Percentiles rank a stretch among this genome's conserved stretches.
Conservation (phyloP, 163 green algal genomes). For the Picocystis sp. region DNA sequence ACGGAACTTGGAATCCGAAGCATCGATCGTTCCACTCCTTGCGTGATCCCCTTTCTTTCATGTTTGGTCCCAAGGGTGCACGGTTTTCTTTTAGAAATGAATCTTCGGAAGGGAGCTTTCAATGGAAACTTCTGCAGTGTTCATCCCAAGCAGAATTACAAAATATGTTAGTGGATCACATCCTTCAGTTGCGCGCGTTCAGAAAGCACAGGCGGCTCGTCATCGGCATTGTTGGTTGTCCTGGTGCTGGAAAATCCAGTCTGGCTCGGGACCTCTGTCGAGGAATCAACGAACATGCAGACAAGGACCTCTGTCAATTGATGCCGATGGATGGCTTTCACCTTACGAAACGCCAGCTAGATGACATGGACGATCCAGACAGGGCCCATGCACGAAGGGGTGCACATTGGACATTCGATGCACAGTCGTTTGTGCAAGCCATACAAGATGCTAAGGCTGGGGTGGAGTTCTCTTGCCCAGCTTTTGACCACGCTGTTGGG, state of each 20-base stretch:
- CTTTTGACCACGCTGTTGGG: constrained; percentile 57
- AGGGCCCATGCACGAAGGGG: constrained; percentile 42
- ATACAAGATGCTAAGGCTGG: constrained; percentile 9
- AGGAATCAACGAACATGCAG: constrained; percentile 13
- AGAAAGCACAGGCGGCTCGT: too few relatives aligned
- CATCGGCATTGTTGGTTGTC: constrained; percentile 47
- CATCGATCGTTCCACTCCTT: too few relatives aligned
- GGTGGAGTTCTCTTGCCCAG: constrained; percentile 17
- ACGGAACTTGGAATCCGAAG: too few relatives aligned
- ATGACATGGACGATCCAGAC: constrained; percentile 45
- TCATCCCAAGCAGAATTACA: too few relatives aligned
- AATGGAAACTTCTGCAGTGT: too few relatives aligned
- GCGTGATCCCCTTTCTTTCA: too few relatives aligned
- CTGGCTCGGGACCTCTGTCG: constrained; percentile 23
- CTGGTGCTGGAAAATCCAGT: constrained; percentile 51
- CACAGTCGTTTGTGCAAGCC: constrained; percentile 29
- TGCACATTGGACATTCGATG: constrained; percentile 69
- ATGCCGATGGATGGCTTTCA: constrained; percentile 67
- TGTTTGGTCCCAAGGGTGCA: too few relatives aligned
- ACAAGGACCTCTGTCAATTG: constrained; percentile 11
- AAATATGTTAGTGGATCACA: too few relatives aligned
- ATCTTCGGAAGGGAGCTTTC: too few relatives aligned
- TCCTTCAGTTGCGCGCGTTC: too few relatives aligned
- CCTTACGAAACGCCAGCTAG: constrained; percentile 36
- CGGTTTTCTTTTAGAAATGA: too few relatives aligned